These are phyloP conservation scores for Dujonia santamariae DNA, from an alignment of 1,139 yeast genomes.

Conservation along the genomic window DNA sequence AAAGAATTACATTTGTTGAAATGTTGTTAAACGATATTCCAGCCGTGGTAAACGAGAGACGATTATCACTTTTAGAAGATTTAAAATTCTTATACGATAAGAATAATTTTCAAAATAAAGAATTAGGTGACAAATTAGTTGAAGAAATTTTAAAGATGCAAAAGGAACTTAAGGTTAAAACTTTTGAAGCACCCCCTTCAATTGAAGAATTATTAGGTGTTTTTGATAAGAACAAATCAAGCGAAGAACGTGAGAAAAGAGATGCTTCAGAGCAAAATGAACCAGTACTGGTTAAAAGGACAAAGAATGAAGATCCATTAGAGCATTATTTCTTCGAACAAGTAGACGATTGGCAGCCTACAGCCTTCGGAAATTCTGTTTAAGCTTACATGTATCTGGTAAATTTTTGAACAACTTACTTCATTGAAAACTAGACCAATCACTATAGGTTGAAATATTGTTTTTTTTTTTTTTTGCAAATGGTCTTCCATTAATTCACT, in stretches of 20 bases:
- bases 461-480: no score
- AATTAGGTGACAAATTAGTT: not conserved
- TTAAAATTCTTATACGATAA: not conserved
- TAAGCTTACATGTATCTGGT: no score
- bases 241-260: constrained; percentile 1
- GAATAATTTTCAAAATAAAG: constrained; percentile 5
- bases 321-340: constrained; percentile 5
- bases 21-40: constrained; percentile 2
- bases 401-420: no score
- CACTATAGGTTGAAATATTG: no score
- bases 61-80: constrained; percentile 3
- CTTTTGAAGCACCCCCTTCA: constrained; percentile 12
- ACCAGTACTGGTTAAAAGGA: not conserved
- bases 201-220: constrained; percentile 15
- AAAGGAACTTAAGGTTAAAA: constrained; percentile 7
- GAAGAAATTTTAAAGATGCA: constrained; percentile 2
- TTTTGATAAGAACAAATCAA: not conserved
- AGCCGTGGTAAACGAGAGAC: not conserved
- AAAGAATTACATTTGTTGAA: constrained; percentile 2
- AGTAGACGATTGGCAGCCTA: constrained; percentile 5
- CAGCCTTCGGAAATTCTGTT: constrained; percentile 5
- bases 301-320: not conserved
- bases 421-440: no score
- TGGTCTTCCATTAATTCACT: no score
- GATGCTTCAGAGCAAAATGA: not conserved